Evolutionary conservation across 495 filamentous ascomycete genomes (phyloP).

Genomic region (Pyrenula aspistea): DNA sequence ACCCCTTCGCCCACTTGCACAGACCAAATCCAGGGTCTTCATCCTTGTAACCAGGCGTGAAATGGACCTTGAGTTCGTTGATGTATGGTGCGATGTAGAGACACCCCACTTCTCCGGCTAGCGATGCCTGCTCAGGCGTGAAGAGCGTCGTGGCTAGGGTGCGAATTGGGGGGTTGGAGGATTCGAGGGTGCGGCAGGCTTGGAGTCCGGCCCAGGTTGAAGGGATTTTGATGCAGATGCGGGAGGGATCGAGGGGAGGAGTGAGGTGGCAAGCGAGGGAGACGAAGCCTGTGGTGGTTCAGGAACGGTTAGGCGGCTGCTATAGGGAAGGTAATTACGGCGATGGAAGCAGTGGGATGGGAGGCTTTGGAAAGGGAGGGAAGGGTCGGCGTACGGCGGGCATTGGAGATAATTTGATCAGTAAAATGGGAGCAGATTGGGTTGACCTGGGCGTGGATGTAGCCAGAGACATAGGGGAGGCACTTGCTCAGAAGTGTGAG

Average conservation of each 20-base stretch:
- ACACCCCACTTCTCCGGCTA: constrained; percentile 44
- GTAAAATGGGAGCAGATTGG: constrained; percentile 41
- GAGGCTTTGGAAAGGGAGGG: not conserved
- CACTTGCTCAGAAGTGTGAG: not conserved
- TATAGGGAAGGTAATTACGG: not conserved
- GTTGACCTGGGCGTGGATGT: not conserved
- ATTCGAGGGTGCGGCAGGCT: constrained; percentile 47
- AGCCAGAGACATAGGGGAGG: not conserved
- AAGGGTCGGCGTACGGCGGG: constrained; percentile 28
- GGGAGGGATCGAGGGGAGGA: constrained; percentile 30
- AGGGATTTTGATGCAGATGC: constrained; percentile 52
- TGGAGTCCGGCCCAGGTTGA: constrained; percentile 52
- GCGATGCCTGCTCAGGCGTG: constrained; percentile 41
- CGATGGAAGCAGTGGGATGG: not conserved
- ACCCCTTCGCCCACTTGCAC: constrained; percentile 38
- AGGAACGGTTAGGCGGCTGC: not conserved
- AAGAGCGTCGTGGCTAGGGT: constrained; percentile 54
- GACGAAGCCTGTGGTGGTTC: constrained; percentile 27
- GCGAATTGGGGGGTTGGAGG: constrained; percentile 30
- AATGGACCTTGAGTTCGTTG: constrained; percentile 51
- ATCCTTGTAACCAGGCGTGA: constrained; percentile 37
- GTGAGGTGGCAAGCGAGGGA: constrained; percentile 33
- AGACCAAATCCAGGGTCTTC: constrained; percentile 33
- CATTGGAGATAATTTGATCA: constrained; percentile 40
- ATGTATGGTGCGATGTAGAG: constrained; percentile 52